Evolutionary conservation across 495 filamentous ascomycete species (phyloP).

Genomic region (Penicillium crystallinum): DNA sequence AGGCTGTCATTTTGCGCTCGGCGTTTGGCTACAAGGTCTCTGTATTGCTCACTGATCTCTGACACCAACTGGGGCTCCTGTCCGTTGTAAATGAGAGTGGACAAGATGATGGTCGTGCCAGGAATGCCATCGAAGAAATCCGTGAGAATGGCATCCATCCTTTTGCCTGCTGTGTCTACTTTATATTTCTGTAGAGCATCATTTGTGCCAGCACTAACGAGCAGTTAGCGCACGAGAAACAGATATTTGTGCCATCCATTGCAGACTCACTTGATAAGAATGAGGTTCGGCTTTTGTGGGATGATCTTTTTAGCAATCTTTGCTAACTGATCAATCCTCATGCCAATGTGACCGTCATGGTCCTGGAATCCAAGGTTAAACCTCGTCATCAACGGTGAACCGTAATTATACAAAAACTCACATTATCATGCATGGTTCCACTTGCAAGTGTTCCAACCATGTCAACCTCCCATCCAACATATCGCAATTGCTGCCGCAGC

Average conservation of each 20-base stretch:
- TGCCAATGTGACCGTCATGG: constrained; percentile 47
- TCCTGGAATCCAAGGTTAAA: too few relatives aligned
- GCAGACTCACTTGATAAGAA: constrained; percentile 37
- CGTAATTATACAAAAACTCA: constrained; percentile 8
- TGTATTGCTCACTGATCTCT: constrained; percentile 37
- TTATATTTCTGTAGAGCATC: constrained; percentile 37
- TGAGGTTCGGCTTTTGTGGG: constrained; percentile 41
- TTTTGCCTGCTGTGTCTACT: constrained; percentile 20
- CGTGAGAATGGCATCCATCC: constrained; percentile 30
- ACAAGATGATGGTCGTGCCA: constrained; percentile 43
- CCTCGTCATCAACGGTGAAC: background rate
- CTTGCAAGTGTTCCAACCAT: constrained; percentile 44
- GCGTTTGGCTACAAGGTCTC: constrained; percentile 26
- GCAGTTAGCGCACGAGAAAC: background rate
- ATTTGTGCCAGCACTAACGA: constrained; percentile 41
- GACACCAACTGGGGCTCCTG: constrained; percentile 11
- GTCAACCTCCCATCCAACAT: constrained; percentile 39
- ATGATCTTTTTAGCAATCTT: constrained; percentile 27
- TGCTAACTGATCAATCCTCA: constrained; percentile 41
- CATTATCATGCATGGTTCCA: constrained; percentile 49
- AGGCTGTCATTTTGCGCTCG: constrained; percentile 26
- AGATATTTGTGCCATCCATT: background rate
- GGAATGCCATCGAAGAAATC: constrained; percentile 35
- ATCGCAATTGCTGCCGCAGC: constrained; percentile 36
- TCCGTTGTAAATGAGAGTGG: constrained; percentile 42